Percentiles rank a stretch among this genome's conserved stretches.
Evolutionary conservation across 768 basidiomycete genomes (phyloP).

Genomic region (Xanthoconium purpureum): DNA sequence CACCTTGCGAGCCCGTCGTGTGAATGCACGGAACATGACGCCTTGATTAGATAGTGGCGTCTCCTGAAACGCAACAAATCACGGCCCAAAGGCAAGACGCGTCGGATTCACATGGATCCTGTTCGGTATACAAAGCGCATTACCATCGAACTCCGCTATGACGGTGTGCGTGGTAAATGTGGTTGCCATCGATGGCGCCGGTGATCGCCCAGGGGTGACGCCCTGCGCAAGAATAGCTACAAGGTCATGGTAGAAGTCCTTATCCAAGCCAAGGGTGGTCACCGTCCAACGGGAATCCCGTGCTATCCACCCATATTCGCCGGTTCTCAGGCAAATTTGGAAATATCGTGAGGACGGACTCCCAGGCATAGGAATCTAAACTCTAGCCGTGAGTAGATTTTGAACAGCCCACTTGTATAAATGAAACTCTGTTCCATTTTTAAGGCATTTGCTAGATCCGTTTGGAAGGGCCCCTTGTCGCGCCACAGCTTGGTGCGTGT

Average conservation of each 20-base stretch:
- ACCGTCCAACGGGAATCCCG: background rate
- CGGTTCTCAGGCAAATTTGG: conserved; percentile 21
- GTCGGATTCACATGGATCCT: conserved; percentile 2
- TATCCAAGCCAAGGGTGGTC: conserved; percentile 9
- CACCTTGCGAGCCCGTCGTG: conserved; percentile 18
- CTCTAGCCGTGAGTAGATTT: conserved; percentile 18
- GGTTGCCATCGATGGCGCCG: background rate
- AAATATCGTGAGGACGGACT: conserved; percentile 12
- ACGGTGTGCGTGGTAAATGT: background rate
- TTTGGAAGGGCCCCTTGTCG: background rate
- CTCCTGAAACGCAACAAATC: conserved; percentile 4
- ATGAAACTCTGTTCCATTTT: conserved; percentile 24
- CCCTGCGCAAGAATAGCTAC: conserved; percentile 8
- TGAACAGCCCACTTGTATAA: background rate
- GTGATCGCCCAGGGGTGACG: conserved; percentile 10
- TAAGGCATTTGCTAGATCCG: background rate
- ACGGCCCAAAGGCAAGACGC: background rate
- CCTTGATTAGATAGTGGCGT: conserved; percentile 15
- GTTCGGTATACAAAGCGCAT: background rate
- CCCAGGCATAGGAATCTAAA: conserved; percentile 20
- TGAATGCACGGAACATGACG: conserved; percentile 13
- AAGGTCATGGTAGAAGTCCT: background rate
- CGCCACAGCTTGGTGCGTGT: background rate
- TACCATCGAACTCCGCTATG: conserved; percentile 6
- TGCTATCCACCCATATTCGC: background rate